A percentile compares a stretch with the other conserved stretches of the same genome.
Evolutionary conservation across 2,329 filamentous ascomycete genomes (phyloP).

Genomic region (Alternaria gansuensis): DNA sequence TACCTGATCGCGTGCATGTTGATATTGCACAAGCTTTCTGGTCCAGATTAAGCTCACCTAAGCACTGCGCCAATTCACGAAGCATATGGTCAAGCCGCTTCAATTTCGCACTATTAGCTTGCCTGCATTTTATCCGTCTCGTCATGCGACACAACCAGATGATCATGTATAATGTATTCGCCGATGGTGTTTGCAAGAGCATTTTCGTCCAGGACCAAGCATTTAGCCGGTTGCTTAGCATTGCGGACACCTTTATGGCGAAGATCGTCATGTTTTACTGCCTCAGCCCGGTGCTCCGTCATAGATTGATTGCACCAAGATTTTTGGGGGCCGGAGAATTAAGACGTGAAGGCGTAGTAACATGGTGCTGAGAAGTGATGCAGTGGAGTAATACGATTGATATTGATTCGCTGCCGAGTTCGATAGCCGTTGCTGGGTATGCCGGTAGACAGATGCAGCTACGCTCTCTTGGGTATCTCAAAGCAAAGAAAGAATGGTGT

Average conservation of each 20-base stretch:
- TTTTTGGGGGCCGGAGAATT: conserved; percentile 6
- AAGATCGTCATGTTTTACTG: conserved; percentile 9
- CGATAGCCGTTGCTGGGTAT: not conserved
- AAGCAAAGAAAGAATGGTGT: not conserved
- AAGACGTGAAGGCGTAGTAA: not conserved
- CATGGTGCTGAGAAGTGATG: conserved; percentile 12
- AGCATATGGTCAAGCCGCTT: conserved; percentile 27
- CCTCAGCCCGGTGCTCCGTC: conserved; percentile 9
- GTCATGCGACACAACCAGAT: conserved; percentile 22
- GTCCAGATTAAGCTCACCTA: conserved; percentile 25
- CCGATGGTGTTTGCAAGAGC: conserved; percentile 31
- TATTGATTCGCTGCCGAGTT: conserved; percentile 8
- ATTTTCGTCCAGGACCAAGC: conserved; percentile 29
- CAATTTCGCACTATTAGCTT: conserved; percentile 25
- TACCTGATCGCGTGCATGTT: not conserved
- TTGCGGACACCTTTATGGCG: conserved; percentile 5
- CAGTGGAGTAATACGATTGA: conserved; percentile 6
- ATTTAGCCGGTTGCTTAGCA: conserved; percentile 42
- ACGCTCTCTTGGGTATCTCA: conserved; percentile 4
- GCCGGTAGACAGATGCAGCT: not conserved
- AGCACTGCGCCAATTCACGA: conserved; percentile 24
- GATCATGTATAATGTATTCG: conserved; percentile 13
- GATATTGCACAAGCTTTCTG: conserved; percentile 18
- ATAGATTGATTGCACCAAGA: conserved; percentile 23
- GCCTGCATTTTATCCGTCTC: conserved; percentile 20